Evolutionary conservation across 768 basidiomycete species (phyloP).

Genomic region (Paxillus rubicundulus): DNA sequence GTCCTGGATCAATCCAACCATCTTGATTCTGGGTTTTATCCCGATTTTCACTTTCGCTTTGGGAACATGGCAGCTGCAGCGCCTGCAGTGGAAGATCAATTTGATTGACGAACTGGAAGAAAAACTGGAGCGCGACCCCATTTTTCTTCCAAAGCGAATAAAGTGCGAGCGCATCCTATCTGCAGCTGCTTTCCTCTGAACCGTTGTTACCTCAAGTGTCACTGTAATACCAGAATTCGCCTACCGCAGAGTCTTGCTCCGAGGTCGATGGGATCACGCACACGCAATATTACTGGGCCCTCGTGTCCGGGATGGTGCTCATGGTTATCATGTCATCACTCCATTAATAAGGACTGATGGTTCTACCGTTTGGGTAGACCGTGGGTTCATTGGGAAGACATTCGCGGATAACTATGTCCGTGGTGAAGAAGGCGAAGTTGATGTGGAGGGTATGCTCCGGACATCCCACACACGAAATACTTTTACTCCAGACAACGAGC

Average conservation of each 20-base stretch:
- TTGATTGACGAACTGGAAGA: conserved; percentile 93
- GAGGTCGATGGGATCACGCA: conserved; percentile 75
- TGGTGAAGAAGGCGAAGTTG: conserved; percentile 54
- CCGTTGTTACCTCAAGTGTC: conserved; percentile 41
- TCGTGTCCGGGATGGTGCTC: conserved; percentile 81
- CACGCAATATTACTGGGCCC: conserved; percentile 83
- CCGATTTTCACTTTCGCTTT: conserved; percentile 88
- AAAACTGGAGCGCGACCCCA: conserved; percentile 77
- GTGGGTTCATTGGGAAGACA: conserved; percentile 79
- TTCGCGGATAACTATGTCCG: conserved; percentile 40
- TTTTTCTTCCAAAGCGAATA: conserved; percentile 77
- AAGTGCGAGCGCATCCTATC: conserved; percentile 57
- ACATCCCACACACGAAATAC: conserved; percentile 67
- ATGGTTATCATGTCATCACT: conserved; percentile 85
- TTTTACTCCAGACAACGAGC: conserved; percentile 89
- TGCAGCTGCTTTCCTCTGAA: conserved; percentile 19
- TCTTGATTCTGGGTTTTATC: conserved; percentile 76
- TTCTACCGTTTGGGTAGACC: conserved; percentile 85
- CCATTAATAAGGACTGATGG: conserved; percentile 80
- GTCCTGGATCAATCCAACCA: conserved; percentile 64
- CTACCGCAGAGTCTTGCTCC: conserved; percentile 79
- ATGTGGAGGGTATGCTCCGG: conserved; percentile 85
- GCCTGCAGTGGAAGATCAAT: conserved; percentile 91
- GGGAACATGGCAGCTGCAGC: conserved; percentile 91
- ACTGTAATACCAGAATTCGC: conserved; percentile 83